Conservation (phyloP, 345 rosid species). For the Kernera saxatilis region DNA sequence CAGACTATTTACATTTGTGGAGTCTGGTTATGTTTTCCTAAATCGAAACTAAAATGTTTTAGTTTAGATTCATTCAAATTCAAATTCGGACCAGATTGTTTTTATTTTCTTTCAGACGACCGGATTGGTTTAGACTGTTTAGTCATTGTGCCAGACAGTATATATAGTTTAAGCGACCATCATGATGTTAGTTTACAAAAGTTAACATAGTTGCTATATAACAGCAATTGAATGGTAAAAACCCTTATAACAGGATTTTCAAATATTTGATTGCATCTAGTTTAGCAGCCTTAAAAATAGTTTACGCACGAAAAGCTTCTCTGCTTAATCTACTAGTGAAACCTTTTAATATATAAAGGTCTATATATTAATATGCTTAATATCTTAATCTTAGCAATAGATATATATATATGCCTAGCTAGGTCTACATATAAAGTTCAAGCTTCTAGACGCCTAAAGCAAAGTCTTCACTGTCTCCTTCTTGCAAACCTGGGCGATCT, state of each 20-base stretch:
- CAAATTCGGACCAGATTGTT: neutral
- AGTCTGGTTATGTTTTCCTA: neutral
- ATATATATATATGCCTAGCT: neutral
- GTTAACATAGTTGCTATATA: neutral
- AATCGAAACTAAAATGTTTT: neutral
- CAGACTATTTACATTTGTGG: neutral
- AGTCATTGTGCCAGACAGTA: too few relatives aligned
- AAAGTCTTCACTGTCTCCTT: slow-evolving; percentile 29
- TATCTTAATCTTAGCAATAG: neutral
- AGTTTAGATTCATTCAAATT: neutral
- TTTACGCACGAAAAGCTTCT: neutral
- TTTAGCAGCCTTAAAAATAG: neutral
- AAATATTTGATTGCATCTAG: neutral
- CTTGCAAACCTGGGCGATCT: slow-evolving; percentile 34
- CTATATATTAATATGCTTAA: neutral
- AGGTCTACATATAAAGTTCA: neutral
- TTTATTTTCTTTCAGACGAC: neutral
- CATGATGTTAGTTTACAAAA: neutral
- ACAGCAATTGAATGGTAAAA: neutral
- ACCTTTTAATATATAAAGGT: neutral
- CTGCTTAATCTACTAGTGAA: neutral
- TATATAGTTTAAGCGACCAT: neutral
- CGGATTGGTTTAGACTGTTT: neutral
- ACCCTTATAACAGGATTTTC: neutral
- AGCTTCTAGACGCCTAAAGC: neutral